Conservation (phyloP, 2,329 filamentous ascomycete species). For the Juglanconis sp. region DNA sequence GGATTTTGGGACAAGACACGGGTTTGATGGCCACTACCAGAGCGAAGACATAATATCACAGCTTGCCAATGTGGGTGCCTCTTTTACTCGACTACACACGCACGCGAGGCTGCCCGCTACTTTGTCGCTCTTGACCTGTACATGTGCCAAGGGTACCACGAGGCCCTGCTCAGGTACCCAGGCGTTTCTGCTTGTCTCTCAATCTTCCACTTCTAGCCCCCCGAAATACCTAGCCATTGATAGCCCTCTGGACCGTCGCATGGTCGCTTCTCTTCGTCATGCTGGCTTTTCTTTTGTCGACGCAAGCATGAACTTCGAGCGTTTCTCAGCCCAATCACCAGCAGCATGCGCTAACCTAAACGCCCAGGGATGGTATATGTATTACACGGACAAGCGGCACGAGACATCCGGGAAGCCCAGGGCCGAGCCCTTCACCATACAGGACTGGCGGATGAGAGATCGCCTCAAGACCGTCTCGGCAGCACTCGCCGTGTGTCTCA, state of each 20-base stretch:
- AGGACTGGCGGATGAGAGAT: constrained; percentile 98
- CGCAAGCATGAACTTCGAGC: background rate
- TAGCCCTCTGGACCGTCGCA: background rate
- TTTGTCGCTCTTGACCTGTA: constrained; percentile 1
- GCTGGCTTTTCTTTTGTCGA: background rate
- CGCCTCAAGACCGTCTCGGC: constrained; percentile 95
- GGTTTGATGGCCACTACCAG: constrained; percentile 89
- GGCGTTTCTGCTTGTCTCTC: background rate
- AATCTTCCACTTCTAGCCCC: background rate
- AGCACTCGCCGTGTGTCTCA: constrained; percentile 88
- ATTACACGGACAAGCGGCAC: constrained; percentile 96
- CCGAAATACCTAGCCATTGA: background rate
- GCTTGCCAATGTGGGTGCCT: constrained; percentile 68
- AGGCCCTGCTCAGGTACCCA: background rate
- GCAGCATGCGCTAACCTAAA: constrained; percentile 22
- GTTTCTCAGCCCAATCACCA: background rate
- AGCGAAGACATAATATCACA: constrained; percentile 85
- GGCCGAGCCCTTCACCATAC: constrained; percentile 60
- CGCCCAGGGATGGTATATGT: constrained; percentile 94
- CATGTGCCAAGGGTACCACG: background rate
- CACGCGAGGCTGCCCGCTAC: background rate
- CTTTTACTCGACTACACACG: constrained; percentile 1
- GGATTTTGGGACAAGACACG: constrained; percentile 66
- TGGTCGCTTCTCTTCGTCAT: background rate
- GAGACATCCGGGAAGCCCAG: constrained; percentile 90